A percentile compares a stretch with the other conserved stretches of the same genome.
Conservation (phyloP, 306 rosid genomes). For the Medicago arabica region DNA sequence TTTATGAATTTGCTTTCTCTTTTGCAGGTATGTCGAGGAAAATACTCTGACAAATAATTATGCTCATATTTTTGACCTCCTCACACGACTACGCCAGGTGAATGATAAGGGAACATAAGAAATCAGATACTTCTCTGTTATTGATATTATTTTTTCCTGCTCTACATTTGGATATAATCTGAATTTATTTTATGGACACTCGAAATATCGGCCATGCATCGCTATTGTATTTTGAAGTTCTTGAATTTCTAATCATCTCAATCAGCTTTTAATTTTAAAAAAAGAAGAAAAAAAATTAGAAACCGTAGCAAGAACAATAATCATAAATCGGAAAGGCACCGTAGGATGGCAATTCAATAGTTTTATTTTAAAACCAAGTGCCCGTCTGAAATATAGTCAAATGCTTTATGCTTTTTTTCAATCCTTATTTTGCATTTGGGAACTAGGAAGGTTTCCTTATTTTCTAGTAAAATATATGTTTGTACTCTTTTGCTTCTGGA, state of each 20-base stretch:
- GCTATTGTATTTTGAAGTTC: constrained; percentile 2
- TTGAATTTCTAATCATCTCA: constrained; percentile 11
- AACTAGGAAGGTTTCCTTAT: constrained; percentile 25
- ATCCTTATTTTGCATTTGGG: constrained; percentile 3
- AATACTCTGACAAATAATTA: constrained; percentile 77
- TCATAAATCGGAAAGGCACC: background rate
- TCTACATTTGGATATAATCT: no score
- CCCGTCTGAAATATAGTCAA: constrained; percentile 17
- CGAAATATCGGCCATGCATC: background rate
- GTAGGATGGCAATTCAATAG: background rate
- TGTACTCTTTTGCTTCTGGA: background rate
- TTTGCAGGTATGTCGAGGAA: constrained; percentile 69
- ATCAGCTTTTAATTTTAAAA: background rate
- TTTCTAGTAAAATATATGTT: constrained; percentile 1
- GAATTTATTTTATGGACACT: no score
- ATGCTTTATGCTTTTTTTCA: background rate
- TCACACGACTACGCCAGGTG: constrained; percentile 93
- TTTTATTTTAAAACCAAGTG: constrained; percentile 31
- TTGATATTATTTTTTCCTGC: no score
- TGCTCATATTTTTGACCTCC: constrained; percentile 96
- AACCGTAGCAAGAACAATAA: background rate
- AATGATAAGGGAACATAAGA: constrained; percentile 25
- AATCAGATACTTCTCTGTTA: no score
- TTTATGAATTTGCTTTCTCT: constrained; percentile 41
- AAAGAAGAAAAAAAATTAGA: background rate